phyloP scores from a whole-genome alignment of 352 stramenopile genomes.

The Globisporangium sylvaticum region DNA sequence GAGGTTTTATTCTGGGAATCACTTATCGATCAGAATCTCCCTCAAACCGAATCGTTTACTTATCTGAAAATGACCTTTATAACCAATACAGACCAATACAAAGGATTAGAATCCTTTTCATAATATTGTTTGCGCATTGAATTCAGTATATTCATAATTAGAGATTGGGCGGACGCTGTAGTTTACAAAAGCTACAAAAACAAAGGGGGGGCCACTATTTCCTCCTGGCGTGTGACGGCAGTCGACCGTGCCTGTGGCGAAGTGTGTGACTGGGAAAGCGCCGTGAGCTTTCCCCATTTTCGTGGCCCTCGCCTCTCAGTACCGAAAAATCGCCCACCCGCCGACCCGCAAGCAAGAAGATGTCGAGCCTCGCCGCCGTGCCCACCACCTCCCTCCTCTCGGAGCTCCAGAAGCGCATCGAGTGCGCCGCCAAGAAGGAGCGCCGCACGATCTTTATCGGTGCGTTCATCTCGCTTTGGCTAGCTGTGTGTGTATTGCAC shows the following conservation, averaged over 20 bases:
- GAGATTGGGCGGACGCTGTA: too few species aligned
- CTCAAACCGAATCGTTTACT: too few species aligned
- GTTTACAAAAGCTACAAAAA: not conserved
- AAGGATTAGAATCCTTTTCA: too few species aligned
- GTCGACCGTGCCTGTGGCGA: not conserved
- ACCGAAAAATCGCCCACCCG: slow-evolving; percentile 12
- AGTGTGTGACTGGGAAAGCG: slow-evolving; percentile 7
- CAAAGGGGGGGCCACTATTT: slow-evolving; percentile 1
- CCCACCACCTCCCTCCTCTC: slow-evolving; percentile 84
- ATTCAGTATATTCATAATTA: too few species aligned
- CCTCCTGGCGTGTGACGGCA: not conserved
- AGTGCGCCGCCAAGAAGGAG: slow-evolving; percentile 91
- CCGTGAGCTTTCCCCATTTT: not conserved
- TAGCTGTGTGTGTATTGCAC: too few species aligned
- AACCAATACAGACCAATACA: too few species aligned
- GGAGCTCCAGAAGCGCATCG: slow-evolving; percentile 90
- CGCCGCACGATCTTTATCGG: slow-evolving; percentile 94
- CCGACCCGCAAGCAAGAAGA: slow-evolving; percentile 23
- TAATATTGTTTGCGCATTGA: too few species aligned
- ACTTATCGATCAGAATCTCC: too few species aligned
- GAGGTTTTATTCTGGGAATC: too few species aligned
- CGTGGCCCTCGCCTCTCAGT: not conserved
- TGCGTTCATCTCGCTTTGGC: too few species aligned
- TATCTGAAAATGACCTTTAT: too few species aligned
- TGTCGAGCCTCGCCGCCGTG: slow-evolving; percentile 59